Evolutionary conservation across 2,329 filamentous ascomycete species (phyloP), one percentile per base, ranked within the genome.

Genomic region (Sarocladium oryzae): DNA sequence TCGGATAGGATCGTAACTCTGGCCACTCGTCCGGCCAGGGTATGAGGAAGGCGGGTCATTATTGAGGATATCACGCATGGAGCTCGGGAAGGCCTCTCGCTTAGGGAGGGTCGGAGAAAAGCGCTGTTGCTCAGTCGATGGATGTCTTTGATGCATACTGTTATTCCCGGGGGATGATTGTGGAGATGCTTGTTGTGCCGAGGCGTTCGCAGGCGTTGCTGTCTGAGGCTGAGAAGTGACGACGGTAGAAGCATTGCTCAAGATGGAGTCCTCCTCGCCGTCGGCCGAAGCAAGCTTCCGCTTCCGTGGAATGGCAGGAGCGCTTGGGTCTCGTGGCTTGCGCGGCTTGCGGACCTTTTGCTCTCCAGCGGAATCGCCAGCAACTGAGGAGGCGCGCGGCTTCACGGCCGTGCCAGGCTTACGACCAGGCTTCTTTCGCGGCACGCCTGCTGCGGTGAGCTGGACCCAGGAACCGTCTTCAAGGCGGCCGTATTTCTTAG

Each of bases 1-100:
- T 43, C 91, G 82, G 56, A 96, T 90, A 1, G 91, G 91, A 66
- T 96, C 91, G 69, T 93, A 96, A 60, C 86, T 89, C 61, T 89
- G 88, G 38, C 89, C 86, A 61, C 86, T 87, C 13, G 85, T 84
- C 48, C 85, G 74, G 46, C 75, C 70, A 8, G 75, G 73, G 35
- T 66, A 73, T 53, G 68, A 75, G 40, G 69, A 67, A 51, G 67
- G 69, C n/a, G 67, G 70, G 56, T 77, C 77, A 53, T 74, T 73
- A 55, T 82, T 82, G 28, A 82, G 65, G 45, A 82, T 76, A 57
- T 64, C 81, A 54, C 74, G 74, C 75, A 81, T 81, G 21, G 73
- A 80, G 16, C 69, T 70, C 2, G 71, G 72, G 55, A 69, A 70
- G 48, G 69, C 66, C 56, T 82, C 77, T 32, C 78, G 74, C 57